A percentile compares a stretch with the other conserved stretches of the same genome.
Conservation (phyloP, 208 protist genomes). For the Crithidia expoeki region DNA sequence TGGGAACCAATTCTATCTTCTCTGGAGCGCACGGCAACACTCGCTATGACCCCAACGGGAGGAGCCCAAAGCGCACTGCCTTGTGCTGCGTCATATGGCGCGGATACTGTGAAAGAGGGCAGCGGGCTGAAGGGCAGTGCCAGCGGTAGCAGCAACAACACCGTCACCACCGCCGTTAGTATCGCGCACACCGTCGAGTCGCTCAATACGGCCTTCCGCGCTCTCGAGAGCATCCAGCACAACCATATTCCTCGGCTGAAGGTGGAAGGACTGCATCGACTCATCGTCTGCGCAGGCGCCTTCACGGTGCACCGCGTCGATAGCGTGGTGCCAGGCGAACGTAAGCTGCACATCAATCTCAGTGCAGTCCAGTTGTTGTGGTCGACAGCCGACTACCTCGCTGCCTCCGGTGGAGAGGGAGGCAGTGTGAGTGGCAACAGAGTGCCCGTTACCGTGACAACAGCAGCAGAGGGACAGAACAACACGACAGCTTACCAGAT, state of each 20-base stretch:
- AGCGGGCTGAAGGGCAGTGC: not conserved
- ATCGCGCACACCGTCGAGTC: conserved; percentile 33
- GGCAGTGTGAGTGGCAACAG: too few relatives aligned
- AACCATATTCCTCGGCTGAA: conserved; percentile 68
- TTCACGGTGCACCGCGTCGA: conserved; percentile 54
- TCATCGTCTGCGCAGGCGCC: conserved; percentile 61
- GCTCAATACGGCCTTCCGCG: conserved; percentile 63
- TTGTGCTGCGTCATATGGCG: not conserved
- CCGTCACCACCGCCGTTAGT: not conserved
- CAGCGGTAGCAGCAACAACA: conserved; percentile 1
- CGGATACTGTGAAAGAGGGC: not conserved
- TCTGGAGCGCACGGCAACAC: conserved; percentile 45
- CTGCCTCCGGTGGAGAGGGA: conserved; percentile 25
- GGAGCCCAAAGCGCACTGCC: too few relatives aligned
- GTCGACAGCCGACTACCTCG: conserved; percentile 83
- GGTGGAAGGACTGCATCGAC: conserved; percentile 48
- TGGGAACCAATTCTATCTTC: conserved; percentile 59
- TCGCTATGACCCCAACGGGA: not conserved
- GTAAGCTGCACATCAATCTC: conserved; percentile 77
- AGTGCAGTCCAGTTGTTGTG: conserved; percentile 87
- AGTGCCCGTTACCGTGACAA: not conserved
- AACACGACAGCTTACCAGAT: too few relatives aligned
- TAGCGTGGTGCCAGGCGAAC: conserved; percentile 29
- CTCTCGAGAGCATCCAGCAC: conserved; percentile 77
- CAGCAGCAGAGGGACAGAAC: not conserved